Percentiles rank a stretch among this genome's conserved stretches.
Conservation (phyloP, 208 protist species). For the Leishmania martiniquensis region DNA sequence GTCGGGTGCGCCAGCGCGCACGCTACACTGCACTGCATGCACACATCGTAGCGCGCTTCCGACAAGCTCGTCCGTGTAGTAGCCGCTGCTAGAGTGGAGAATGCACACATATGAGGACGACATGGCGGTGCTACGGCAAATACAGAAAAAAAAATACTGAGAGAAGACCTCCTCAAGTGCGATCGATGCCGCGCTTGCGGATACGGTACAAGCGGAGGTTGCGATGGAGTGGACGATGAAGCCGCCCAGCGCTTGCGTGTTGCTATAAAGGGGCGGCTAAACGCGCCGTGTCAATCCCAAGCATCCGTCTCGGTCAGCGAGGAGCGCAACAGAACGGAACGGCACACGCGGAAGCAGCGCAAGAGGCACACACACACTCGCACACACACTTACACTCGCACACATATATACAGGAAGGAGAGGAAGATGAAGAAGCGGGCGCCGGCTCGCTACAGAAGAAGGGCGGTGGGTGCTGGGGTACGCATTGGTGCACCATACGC, state of each 20-base stretch:
- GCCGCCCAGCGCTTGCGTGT: not conserved
- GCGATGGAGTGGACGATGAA: not conserved
- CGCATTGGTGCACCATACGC: too few species aligned
- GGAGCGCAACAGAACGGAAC: not conserved
- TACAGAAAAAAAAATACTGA: not conserved
- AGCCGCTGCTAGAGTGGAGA: constrained; percentile 57
- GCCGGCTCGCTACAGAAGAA: too few species aligned
- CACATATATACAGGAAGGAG: not conserved
- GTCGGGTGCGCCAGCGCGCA: constrained; percentile 45
- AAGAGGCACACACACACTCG: not conserved
- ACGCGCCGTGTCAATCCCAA: not conserved
- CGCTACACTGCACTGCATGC: constrained; percentile 52
- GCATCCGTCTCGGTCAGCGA: not conserved
- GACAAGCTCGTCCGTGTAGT: constrained; percentile 50
- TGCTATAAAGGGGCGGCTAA: not conserved
- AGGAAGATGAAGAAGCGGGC: not conserved
- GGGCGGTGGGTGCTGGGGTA: too few species aligned
- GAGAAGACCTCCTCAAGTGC: not conserved
- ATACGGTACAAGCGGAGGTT: not conserved
- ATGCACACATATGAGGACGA: constrained; percentile 46
- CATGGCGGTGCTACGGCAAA: constrained; percentile 9
- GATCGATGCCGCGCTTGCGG: not conserved
- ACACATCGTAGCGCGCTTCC: constrained; percentile 50
- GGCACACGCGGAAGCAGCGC: not conserved
- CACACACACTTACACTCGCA: too few species aligned